A percentile compares a stretch with the other conserved stretches of the same genome.
Evolutionary conservation across 257 asterid genomes (phyloP).

Genomic region (Solanum piurae): DNA sequence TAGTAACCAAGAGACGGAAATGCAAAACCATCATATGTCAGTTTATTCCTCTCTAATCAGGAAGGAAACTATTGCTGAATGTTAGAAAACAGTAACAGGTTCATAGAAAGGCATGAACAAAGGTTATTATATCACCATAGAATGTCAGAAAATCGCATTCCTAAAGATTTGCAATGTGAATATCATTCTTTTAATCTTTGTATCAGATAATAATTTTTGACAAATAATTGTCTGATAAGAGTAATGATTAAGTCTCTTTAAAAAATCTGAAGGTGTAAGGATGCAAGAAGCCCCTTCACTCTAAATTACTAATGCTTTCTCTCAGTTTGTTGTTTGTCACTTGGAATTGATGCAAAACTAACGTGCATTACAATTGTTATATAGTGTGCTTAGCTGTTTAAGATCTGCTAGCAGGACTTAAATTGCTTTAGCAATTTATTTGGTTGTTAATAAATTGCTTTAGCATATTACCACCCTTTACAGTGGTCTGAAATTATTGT

Average conservation of each 20-base stretch:
- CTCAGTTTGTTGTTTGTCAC: not conserved
- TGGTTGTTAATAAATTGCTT: not conserved
- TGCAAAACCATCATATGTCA: conserved; percentile 5
- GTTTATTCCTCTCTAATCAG: conserved; percentile 2
- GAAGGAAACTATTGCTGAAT: not conserved
- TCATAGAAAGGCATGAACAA: not conserved
- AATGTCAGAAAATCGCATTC: not conserved
- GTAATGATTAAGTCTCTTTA: too few relatives aligned
- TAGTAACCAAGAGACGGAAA: not conserved
- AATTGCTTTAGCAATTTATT: not conserved
- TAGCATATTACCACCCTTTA: not conserved
- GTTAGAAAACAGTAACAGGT: not conserved
- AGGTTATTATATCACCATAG: not conserved
- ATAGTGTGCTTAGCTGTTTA: not conserved
- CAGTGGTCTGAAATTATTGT: not conserved
- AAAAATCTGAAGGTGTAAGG: not conserved
- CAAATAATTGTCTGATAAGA: not conserved
- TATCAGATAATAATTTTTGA: not conserved
- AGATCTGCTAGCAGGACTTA: not conserved
- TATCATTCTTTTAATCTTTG: not conserved
- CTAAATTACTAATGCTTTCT: not conserved
- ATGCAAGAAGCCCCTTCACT: not conserved
- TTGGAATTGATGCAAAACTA: not conserved
- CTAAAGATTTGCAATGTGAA: not conserved
- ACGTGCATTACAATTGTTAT: not conserved